Conservation (phyloP, 2,329 filamentous ascomycete genomes). For the Penicillium decumbens region DNA sequence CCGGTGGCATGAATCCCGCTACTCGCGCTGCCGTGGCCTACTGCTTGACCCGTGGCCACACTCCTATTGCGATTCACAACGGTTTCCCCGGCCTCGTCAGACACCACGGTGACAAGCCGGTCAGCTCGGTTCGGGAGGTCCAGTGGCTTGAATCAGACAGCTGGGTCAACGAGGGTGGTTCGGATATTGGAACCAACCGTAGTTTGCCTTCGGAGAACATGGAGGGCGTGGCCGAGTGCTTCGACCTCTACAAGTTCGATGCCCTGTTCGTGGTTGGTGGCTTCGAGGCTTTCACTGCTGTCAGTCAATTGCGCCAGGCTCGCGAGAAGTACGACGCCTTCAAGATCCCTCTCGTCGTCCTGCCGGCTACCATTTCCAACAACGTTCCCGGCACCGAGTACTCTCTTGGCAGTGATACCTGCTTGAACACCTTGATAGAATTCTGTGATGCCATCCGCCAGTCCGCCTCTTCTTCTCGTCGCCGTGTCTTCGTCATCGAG, state of each 20-base stretch:
- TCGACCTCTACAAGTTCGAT: slow-evolving; percentile 83
- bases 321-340: slow-evolving; percentile 74
- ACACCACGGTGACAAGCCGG: slow-evolving; percentile 77
- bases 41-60: slow-evolving; percentile 86
- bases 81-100: slow-evolving; percentile 91
- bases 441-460: slow-evolving; percentile 98
- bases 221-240: slow-evolving; percentile 72
- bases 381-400: slow-evolving; percentile 98
- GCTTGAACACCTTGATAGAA: slow-evolving; percentile 85
- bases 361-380: slow-evolving; percentile 97
- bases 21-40: slow-evolving; percentile 90
- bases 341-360: slow-evolving; percentile 83
- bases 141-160: slow-evolving; percentile 90
- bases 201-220: slow-evolving; percentile 86
- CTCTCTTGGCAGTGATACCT: slow-evolving; percentile 93
- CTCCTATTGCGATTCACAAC: slow-evolving; percentile 88
- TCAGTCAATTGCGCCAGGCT: slow-evolving; percentile 80
- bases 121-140: slow-evolving; percentile 78
- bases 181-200: slow-evolving; percentile 96
- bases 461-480: slow-evolving; percentile 86
- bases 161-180: slow-evolving; percentile 95
- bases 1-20: slow-evolving; percentile 96
- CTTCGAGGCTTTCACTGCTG: slow-evolving; percentile 92
- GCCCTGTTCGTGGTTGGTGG: slow-evolving; percentile 88
- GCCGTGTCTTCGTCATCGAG: slow-evolving; percentile 95